phyloP scores from a whole-genome alignment of 805 yeast genomes.

The Saturnispora serradocipensis region DNA sequence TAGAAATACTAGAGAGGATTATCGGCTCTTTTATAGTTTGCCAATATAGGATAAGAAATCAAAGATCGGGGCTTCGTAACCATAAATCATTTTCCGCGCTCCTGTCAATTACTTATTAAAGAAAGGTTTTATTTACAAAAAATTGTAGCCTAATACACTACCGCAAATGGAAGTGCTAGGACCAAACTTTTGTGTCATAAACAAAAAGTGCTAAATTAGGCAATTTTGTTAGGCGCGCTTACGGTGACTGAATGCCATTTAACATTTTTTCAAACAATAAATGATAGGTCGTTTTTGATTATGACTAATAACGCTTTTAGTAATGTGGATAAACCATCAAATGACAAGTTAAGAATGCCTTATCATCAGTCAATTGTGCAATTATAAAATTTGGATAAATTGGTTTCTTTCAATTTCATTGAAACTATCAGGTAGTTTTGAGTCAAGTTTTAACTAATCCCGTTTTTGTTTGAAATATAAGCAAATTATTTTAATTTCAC shows the following conservation, averaged over 20 bases:
- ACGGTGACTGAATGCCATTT: neutral
- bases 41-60: neutral
- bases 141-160: neutral
- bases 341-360: neutral
- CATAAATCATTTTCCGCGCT: neutral
- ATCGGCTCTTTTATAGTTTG: neutral
- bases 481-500: too few species aligned
- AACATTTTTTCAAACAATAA: neutral
- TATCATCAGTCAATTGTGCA: too few species aligned
- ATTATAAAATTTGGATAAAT: too few species aligned
- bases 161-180: neutral
- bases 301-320: neutral
- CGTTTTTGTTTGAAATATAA: too few species aligned
- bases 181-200: neutral
- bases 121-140: neutral
- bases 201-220: neutral
- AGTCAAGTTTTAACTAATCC: too few species aligned
- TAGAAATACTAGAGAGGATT: neutral
- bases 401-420: too few species aligned
- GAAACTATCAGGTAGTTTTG: too few species aligned
- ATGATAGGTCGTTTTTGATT: neutral
- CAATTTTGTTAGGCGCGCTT: neutral
- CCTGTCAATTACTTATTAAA: neutral
- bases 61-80: neutral
- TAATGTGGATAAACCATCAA: too few species aligned